These are phyloP conservation scores for Epichloe glyceriae DNA, from an alignment of 2,329 filamentous ascomycete genomes.

Conservation along the genomic window DNA sequence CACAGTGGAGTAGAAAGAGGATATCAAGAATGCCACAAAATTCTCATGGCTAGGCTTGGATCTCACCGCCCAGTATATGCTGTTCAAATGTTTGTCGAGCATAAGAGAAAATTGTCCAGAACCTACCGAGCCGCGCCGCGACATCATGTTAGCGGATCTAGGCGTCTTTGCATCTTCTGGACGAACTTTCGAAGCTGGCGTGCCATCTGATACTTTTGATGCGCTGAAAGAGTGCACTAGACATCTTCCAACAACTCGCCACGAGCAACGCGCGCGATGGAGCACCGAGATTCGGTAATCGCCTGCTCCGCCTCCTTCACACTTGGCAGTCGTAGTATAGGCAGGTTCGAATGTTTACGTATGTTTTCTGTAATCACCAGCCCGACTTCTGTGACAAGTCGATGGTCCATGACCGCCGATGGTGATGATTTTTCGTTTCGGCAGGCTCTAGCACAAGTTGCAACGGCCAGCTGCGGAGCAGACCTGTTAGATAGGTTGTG, in stretches of 20 bases:
- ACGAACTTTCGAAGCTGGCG: conserved; percentile 17
- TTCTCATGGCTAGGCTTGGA: conserved; percentile 6
- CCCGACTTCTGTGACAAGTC: conserved; percentile 6
- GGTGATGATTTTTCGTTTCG: not conserved
- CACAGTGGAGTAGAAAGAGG: conserved; percentile 14
- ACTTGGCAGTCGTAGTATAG: conserved; percentile 8
- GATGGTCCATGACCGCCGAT: not conserved
- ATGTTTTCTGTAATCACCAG: conserved; percentile 8
- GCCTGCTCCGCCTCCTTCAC: not conserved
- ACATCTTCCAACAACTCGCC: conserved; percentile 18
- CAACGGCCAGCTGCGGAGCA: conserved; percentile 8
- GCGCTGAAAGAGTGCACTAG: conserved; percentile 13
- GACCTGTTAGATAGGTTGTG: conserved; percentile 6
- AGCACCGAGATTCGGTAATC: not conserved
- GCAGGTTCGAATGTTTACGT: conserved; percentile 2
- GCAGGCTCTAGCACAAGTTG: conserved; percentile 6
- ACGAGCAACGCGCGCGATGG: conserved; percentile 5
- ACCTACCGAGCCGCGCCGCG: conserved; percentile 10
- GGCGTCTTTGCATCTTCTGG: conserved; percentile 10
- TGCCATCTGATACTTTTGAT: conserved; percentile 13
- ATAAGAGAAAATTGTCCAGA: conserved; percentile 12
- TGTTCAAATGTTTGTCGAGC: conserved; percentile 15
- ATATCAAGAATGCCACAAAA: conserved; percentile 15
- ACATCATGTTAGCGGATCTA: not conserved
- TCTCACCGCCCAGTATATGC: conserved; percentile 18